Percentiles rank a stretch among this genome's conserved stretches.
Conservation (phyloP, 768 basidiomycete genomes). For the Steccherinum ochraceum region DNA sequence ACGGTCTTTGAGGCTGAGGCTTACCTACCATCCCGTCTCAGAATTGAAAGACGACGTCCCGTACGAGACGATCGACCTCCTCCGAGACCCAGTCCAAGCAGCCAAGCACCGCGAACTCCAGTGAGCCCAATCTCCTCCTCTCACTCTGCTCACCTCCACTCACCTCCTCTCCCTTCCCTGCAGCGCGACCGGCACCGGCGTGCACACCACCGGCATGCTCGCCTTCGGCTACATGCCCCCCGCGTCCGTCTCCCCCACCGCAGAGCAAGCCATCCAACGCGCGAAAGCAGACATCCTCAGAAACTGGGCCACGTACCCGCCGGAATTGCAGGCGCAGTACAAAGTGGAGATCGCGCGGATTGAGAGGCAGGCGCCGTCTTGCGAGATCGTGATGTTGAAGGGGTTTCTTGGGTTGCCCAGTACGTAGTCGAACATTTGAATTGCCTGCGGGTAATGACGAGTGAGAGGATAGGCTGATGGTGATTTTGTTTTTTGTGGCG, state of each 20-base stretch:
- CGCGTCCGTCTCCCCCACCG: conserved; percentile 1
- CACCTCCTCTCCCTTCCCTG: too few relatives aligned
- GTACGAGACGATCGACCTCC: conserved; percentile 10
- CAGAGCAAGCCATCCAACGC: not conserved
- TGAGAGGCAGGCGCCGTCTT: conserved; percentile 11
- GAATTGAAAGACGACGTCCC: conserved; percentile 11
- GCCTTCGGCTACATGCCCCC: conserved; percentile 4
- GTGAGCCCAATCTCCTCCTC: not conserved
- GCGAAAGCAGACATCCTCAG: conserved; percentile 1
- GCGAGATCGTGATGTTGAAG: conserved; percentile 18
- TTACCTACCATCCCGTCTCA: not conserved
- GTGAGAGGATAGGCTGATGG: too few relatives aligned
- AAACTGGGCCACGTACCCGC: conserved; percentile 3
- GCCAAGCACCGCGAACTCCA: conserved; percentile 7
- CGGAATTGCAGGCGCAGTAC: conserved; percentile 20
- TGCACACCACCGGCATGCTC: conserved; percentile 9
- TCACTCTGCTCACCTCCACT: too few relatives aligned
- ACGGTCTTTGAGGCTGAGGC: not conserved
- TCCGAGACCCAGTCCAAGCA: conserved; percentile 6
- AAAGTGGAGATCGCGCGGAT: conserved; percentile 16
- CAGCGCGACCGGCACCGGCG: conserved; percentile 2
- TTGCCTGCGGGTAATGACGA: not conserved
- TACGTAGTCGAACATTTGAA: not conserved
- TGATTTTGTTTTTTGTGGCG: not conserved
- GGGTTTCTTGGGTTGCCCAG: not conserved